phyloP scores from a whole-genome alignment of 169 alveolate genomes.

The Plasmodium coatneyi region DNA sequence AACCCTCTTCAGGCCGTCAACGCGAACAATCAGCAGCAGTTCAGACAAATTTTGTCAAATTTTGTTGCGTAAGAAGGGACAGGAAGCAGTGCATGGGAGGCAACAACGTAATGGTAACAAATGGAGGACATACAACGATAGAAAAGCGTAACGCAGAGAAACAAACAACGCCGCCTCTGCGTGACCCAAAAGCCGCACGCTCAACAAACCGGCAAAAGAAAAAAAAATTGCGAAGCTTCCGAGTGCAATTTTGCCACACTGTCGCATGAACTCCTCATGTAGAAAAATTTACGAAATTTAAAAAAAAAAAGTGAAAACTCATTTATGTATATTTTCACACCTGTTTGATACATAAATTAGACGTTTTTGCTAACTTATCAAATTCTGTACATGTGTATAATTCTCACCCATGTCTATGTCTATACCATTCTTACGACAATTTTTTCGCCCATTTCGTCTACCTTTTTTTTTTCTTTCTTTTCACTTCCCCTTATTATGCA shows the following conservation, averaged over 20 bases:
- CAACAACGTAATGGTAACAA: background rate
- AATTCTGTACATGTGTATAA: background rate
- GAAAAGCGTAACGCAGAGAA: background rate
- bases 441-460: background rate
- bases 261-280: background rate
- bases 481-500: background rate
- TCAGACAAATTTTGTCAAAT: constrained; percentile 71
- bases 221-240: background rate
- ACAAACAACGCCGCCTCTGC: background rate
- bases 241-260: background rate
- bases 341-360: background rate
- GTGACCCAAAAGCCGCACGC: background rate
- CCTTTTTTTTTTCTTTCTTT: background rate
- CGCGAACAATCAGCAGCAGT: constrained; percentile 72
- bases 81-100: background rate
- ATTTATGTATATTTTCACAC: constrained; percentile 38
- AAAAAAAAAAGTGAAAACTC: constrained; percentile 9
- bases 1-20: constrained; percentile 33
- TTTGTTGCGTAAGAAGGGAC: constrained; percentile 31
- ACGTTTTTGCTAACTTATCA: background rate
- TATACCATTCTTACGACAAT: background rate
- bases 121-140: background rate
- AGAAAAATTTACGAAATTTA: background rate
- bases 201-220: background rate
- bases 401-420: background rate